Evolutionary conservation across 192 early-diverging fungal genomes (phyloP), one percentile per base, ranked within the genome.

Genomic region (Backusella luteola): DNA sequence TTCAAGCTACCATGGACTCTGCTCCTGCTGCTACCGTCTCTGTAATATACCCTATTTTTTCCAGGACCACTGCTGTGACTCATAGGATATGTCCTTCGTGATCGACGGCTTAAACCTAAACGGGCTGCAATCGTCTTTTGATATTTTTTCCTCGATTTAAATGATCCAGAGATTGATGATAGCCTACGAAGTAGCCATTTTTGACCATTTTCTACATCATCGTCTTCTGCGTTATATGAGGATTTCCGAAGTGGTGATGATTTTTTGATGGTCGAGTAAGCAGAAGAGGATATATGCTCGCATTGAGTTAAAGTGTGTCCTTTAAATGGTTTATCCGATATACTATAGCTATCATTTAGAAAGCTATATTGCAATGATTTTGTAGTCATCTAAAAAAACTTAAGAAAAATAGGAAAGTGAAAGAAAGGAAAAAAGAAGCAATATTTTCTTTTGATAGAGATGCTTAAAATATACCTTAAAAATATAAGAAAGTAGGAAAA

Each of bases 121-220:
- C 56, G 56, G 14, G 56, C 56, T 63, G 56, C 56, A 29, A 63
- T 63, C 26, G 56, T 63, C 12, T 63, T 63, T 63, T 63, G 56
- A 3, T 26, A 11, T 63, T 63, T 63, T 63, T 63, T 63, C 29
- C 26, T 63, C 4, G 56, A 63, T 63, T 63, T 63, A 0, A 29
- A 63, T 29, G 56, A 63, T 29, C 56, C 26, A 29, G 56, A 63
- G 11, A 63, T 29, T 2, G 56, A 63, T 63, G 56, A 63, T 26
- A 63, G 56, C 23, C 56, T 63, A 29, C 56, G 56, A 63, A 63
- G 12, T 63, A 63, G 23, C 56, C 56, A 63, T 63, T 63, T 63
- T 63, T 63, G 56, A n/a, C 56, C 4, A 26, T 29, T 63, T 29
- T 14, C 56, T 9, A 12, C 11, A 7, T 29, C 23, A 29, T 63